Evolutionary conservation across 495 filamentous ascomycete species (phyloP), one percentile per base, ranked within the genome.

Genomic region (Penicillium turbatum): DNA sequence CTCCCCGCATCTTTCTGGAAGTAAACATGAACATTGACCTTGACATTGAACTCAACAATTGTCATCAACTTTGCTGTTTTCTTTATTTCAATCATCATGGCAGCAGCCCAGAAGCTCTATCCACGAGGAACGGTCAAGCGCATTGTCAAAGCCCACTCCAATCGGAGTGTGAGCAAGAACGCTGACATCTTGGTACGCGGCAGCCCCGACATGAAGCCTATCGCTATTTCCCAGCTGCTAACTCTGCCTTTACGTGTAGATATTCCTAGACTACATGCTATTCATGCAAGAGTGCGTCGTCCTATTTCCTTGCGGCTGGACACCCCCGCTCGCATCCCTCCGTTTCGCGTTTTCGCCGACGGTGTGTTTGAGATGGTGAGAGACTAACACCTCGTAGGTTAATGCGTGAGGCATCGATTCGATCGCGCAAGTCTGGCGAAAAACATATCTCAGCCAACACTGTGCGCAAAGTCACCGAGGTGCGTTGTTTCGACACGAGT

Each of bases 81-180:
- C 26, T 13, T 16, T 11, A 35, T 2, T 24, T 24, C 21, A 4
- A 4, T n/a, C 21, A 24, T 24, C 37, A 77, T 77, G 74, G 70
- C 62, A 32, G 68, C 64, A n/a, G 69, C 69, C 7, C 72, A 89
- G 63, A 91, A 89, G 64, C 81, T 89, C 17, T 96, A 96, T 55
- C 92, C 92, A 2, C 85, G 91, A 34, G 84, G 82, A 4, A 90
- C 89, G 1, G 79, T 96, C 52, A 92, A 88, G 70, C 87, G 89
- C 56, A 92, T 92, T 31, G 79, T 96, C 56, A 95, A 95, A 74
- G 90, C 90, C 27, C 90, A 95, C 67, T 86, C 88, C 5, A 86
- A 88, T 47, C 81, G 82, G 56, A 86, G 78, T 49, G 69, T 95
- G 55, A 88, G 85, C 75, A 92, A 91, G 69, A 92, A 95, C 62